Percentiles rank a stretch among this genome's conserved stretches.
Conservation (phyloP, 306 rosid genomes). For the Cicer cuneatum region DNA sequence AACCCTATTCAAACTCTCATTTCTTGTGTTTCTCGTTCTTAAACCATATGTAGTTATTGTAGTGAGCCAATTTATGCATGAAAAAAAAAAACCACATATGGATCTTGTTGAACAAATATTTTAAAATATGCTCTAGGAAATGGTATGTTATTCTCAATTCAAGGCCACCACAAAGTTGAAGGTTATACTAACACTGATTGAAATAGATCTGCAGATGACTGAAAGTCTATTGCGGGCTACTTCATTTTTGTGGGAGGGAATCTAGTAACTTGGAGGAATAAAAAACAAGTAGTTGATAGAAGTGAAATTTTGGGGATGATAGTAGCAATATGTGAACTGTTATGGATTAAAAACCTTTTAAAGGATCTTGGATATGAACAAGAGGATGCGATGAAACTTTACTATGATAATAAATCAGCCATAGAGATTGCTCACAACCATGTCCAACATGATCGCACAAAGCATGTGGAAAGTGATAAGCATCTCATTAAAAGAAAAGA, state of each 20-base stretch:
- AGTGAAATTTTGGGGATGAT: background rate
- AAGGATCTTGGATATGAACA: background rate
- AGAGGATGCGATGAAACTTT: background rate
- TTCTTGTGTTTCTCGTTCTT: too few species aligned
- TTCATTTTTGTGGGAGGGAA: too few species aligned
- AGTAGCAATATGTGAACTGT: background rate
- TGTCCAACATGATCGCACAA: background rate
- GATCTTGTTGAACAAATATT: background rate
- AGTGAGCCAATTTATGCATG: background rate
- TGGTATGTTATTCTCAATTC: background rate
- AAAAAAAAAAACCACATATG: background rate
- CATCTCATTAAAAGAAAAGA: too few species aligned
- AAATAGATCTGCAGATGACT: background rate
- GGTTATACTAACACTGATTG: too few species aligned
- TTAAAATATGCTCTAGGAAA: background rate
- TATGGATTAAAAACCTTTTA: background rate
- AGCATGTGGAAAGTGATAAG: too few species aligned
- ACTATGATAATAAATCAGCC: background rate
- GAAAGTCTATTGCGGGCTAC: background rate
- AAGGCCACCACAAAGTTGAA: background rate
- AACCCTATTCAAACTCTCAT: too few species aligned
- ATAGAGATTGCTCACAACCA: background rate
- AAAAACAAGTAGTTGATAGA: background rate
- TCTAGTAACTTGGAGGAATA: too few species aligned
- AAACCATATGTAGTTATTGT: too few species aligned